Percentiles rank a stretch among this genome's conserved stretches.
These are phyloP conservation scores for Paecilomyces niveus DNA, from an alignment of 2,329 filamentous ascomycete species.

Conservation along the genomic window DNA sequence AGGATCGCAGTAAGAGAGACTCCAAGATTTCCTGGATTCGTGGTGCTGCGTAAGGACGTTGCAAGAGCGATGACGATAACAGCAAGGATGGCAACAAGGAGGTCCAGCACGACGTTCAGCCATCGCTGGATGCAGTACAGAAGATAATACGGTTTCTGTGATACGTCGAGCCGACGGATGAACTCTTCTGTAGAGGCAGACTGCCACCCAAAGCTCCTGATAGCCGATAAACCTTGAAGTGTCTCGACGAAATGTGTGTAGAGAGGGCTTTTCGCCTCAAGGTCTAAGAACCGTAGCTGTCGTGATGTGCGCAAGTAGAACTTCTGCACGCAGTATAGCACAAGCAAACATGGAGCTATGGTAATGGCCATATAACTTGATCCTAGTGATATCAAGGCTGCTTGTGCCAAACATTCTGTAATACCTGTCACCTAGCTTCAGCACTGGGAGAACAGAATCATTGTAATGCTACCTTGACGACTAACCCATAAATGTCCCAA, in stretches of 20 bases:
- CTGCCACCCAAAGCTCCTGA: constrained; percentile 46
- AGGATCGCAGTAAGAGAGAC: constrained; percentile 18
- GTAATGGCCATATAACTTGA: constrained; percentile 1
- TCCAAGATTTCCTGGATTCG: not conserved
- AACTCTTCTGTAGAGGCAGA: constrained; percentile 30
- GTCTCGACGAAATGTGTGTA: constrained; percentile 39
- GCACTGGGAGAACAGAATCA: not conserved
- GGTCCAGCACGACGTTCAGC: constrained; percentile 23
- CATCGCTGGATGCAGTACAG: constrained; percentile 36
- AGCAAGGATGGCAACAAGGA: constrained; percentile 24
- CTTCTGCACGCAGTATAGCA: constrained; percentile 22
- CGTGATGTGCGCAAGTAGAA: constrained; percentile 36
- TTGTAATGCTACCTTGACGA: not conserved
- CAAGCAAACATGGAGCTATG: not conserved
- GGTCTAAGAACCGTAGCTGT: constrained; percentile 34
- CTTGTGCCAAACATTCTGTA: not conserved
- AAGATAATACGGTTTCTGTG: constrained; percentile 37
- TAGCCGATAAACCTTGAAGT: constrained; percentile 39
- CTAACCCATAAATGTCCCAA: not conserved
- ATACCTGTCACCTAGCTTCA: not conserved
- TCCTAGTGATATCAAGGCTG: not conserved
- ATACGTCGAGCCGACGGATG: constrained; percentile 27
- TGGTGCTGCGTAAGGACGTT: not conserved
- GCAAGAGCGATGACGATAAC: constrained; percentile 1
- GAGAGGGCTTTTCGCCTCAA: constrained; percentile 33